Percentiles rank a stretch among this genome's conserved stretches.
Conservation (phyloP, 1,139 yeast genomes). For the Debaryomycetaceae sp. region DNA sequence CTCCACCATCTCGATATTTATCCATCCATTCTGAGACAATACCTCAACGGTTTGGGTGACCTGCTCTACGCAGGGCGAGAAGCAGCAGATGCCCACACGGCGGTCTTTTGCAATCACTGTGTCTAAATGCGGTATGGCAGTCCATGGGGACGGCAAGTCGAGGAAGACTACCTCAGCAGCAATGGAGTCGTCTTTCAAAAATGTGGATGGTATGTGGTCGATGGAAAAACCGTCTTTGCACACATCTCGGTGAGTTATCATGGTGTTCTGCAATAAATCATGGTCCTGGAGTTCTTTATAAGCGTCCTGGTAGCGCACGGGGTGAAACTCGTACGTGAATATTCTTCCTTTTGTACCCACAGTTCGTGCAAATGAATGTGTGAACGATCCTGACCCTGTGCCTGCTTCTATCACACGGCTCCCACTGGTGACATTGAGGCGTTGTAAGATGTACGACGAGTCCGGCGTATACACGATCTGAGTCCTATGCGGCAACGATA, state of each 20-base stretch:
- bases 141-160: conserved; percentile 97
- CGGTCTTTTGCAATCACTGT: conserved; percentile 54
- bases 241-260: conserved; percentile 87
- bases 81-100: conserved; percentile 78
- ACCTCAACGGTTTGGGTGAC: conserved; percentile 82
- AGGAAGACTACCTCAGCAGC: conserved; percentile 75
- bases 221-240: conserved; percentile 81
- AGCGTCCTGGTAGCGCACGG: conserved; percentile 79
- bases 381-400: conserved; percentile 94
- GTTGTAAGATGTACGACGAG: conserved; percentile 82
- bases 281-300: conserved; percentile 71
- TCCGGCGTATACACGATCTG: conserved; percentile 98
- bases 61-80: conserved; percentile 97
- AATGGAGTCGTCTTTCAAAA: conserved; percentile 26
- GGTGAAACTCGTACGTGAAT: conserved; percentile 89
- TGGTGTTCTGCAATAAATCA: conserved; percentile 49
- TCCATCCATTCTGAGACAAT: conserved; percentile 76
- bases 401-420: conserved; percentile 92
- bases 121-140: conserved; percentile 76
- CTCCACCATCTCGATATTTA: conserved; percentile 90
- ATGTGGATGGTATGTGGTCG: conserved; percentile 28
- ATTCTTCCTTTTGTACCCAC: conserved; percentile 61
- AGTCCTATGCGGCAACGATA: conserved; percentile 93
- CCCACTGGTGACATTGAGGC: conserved; percentile 71
- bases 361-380: conserved; percentile 88